Evolutionary conservation across 139 green algal species (phyloP), one percentile per base, ranked within the genome.

Genomic region (Tetradesmus lagerheimii): DNA sequence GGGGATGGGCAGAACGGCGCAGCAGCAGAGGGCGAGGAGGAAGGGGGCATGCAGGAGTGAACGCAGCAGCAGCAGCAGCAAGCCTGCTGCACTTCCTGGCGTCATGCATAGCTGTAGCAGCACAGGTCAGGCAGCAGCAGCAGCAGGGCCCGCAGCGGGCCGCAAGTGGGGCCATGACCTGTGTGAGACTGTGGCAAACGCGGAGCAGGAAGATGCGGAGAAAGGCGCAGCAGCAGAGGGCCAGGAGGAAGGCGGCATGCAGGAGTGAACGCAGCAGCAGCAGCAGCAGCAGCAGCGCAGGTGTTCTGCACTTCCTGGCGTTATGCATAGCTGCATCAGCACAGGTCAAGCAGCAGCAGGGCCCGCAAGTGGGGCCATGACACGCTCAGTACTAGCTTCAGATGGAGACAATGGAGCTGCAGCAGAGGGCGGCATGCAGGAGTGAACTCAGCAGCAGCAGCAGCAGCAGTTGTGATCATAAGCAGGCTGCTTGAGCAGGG

Each of bases 81-180:
- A n/a, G n/a, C n/a, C n/a, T n/a, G n/a, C n/a, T n/a, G n/a, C n/a
- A n/a, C n/a, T n/a, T n/a, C n/a, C n/a, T n/a, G n/a, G n/a, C n/a
- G n/a, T n/a, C n/a, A n/a, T n/a, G n/a, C n/a, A n/a, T n/a, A 50
- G 18, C 39, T 1, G 2, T 27, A 31, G 37, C 20, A 34, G 77
- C 37, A 34, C 4, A 43, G 77, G 8, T 18, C 16, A 3, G 35
- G 35, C 77, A 83, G 77, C 77, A 83, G 77, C 37, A 37, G 76
- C 35, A 47, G 27, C 35, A 50, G 67, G 57, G 4, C 23, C 25
- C 9, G 31, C 23, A 31, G 57, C 20, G 1, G 57, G 57, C 57
- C n/a, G 57, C 20, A 86, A 86, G 80, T 86, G 80, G 80, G 66
- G 57, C 9, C 80, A 86, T 45, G 80, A 86, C 37, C 27, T 86